phyloP scores from a whole-genome alignment of 257 asterid genomes.

The Gardenia jasminoides region DNA sequence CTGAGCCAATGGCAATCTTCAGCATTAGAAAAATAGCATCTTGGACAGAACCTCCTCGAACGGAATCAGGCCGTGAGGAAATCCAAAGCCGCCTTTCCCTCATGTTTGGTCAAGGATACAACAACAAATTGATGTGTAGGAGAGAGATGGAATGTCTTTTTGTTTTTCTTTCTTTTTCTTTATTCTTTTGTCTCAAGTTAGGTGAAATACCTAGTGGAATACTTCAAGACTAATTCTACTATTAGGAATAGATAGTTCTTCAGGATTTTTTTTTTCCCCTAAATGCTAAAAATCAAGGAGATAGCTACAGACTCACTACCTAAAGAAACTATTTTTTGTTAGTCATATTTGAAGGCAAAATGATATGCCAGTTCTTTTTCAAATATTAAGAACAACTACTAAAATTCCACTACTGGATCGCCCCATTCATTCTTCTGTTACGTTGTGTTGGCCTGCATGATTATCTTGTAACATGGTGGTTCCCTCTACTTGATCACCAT shows the following conservation, averaged over 20 bases:
- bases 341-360: too few species aligned
- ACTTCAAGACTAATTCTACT: background rate
- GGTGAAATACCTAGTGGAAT: background rate
- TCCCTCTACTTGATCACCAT: background rate
- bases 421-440: background rate
- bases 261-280: too few species aligned
- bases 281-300: background rate
- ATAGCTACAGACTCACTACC: background rate
- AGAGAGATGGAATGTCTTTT: background rate
- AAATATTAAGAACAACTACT: too few species aligned
- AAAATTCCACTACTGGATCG: background rate
- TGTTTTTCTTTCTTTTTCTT: too few species aligned
- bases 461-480: slow-evolving; percentile 1
- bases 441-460: slow-evolving; percentile 1
- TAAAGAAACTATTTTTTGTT: too few species aligned
- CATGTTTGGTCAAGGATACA: background rate
- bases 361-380: too few species aligned
- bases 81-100: background rate
- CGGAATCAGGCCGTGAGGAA: background rate
- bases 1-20: background rate
- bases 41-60: background rate
- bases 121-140: background rate
- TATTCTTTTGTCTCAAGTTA: background rate
- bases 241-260: too few species aligned
- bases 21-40: background rate